These are phyloP conservation scores for Noccaea bulbosa DNA, from an alignment of 345 rosid species.

Conservation along the genomic window DNA sequence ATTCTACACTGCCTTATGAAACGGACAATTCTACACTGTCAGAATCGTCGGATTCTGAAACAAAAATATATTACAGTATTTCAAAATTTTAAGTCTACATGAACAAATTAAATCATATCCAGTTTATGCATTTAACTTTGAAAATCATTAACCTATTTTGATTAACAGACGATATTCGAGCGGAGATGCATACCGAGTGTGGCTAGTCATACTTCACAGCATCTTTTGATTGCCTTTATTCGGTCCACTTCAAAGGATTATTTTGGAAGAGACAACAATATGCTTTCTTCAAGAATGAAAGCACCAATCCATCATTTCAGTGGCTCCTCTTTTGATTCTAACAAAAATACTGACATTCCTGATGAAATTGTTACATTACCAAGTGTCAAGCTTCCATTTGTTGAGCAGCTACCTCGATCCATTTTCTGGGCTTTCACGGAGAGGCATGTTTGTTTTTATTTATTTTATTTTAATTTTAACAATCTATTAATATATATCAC, in stretches of 20 bases:
- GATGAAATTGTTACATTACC: neutral
- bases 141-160: neutral
- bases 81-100: neutral
- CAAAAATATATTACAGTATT: too few relatives aligned
- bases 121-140: neutral
- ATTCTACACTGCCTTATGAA: too few relatives aligned
- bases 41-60: too few relatives aligned
- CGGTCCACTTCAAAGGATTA: neutral
- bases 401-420: slow-evolving; percentile 28
- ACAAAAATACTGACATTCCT: too few relatives aligned
- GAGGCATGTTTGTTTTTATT: slow-evolving; percentile 28
- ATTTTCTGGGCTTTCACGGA: slow-evolving; percentile 4
- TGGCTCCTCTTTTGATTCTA: neutral
- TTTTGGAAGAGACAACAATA: neutral
- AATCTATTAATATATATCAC: neutral
- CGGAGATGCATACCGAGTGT: slow-evolving; percentile 6
- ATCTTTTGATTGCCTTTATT: neutral
- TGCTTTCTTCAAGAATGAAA: slow-evolving; percentile 15
- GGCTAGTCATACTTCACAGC: neutral
- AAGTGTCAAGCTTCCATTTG: slow-evolving; percentile 10
- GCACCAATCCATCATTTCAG: neutral
- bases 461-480: neutral
- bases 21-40: too few relatives aligned
- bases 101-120: neutral
- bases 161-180: slow-evolving; percentile 20